phyloP scores from a whole-genome alignment of 2,329 filamentous ascomycete species.

The Thelonectria blattea region DNA sequence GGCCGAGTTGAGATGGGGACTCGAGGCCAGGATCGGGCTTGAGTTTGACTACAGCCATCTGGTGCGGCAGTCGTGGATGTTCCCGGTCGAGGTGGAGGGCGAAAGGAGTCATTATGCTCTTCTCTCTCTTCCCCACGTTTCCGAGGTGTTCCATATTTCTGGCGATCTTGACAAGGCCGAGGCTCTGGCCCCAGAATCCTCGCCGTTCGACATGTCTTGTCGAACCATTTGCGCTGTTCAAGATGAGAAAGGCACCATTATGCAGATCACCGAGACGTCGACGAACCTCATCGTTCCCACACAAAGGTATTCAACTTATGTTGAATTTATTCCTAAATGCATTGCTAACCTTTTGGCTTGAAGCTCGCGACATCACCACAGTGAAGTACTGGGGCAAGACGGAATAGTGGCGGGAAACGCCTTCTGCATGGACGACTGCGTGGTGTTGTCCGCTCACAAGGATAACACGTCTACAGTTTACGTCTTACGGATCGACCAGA shows the following conservation, averaged over 20 bases:
- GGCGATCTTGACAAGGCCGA: slow-evolving; percentile 53
- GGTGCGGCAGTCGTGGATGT: slow-evolving; percentile 60
- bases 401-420: slow-evolving; percentile 50
- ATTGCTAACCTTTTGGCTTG: slow-evolving; percentile 20
- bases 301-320: slow-evolving; percentile 43
- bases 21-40: slow-evolving; percentile 70
- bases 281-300: slow-evolving; percentile 48
- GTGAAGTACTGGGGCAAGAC: slow-evolving; percentile 41
- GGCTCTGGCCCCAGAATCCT: slow-evolving; percentile 49
- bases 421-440: slow-evolving; percentile 43
- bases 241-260: slow-evolving; percentile 44
- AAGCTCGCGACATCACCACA: slow-evolving; percentile 41
- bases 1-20: slow-evolving; percentile 71
- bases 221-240: slow-evolving; percentile 57
- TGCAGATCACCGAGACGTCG: slow-evolving; percentile 61
- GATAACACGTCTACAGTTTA: slow-evolving; percentile 47
- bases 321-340: neutral
- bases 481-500: slow-evolving; percentile 45
- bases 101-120: slow-evolving; percentile 45
- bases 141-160: slow-evolving; percentile 56
- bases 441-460: slow-evolving; percentile 52
- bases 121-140: slow-evolving; percentile 56
- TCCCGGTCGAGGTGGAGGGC: slow-evolving; percentile 41
- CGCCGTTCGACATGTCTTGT: slow-evolving; percentile 58
- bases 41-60: slow-evolving; percentile 58